phyloP scores from a whole-genome alignment of 192 early-diverging fungal genomes.

The Gonapodya prolifera region DNA sequence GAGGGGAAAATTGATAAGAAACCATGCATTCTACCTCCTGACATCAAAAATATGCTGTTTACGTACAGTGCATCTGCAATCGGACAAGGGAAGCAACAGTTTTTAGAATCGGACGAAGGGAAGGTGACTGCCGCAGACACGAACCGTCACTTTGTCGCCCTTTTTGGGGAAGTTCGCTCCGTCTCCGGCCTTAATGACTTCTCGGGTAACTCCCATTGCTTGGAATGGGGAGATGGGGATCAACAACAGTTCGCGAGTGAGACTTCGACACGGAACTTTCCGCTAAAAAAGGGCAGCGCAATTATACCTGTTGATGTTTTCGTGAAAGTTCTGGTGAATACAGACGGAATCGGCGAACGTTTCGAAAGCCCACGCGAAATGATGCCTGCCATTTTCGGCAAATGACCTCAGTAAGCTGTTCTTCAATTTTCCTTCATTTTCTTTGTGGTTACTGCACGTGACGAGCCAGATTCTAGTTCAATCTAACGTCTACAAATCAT shows the following conservation, averaged over 20 bases:
- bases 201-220: background rate
- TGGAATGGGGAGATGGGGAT: background rate
- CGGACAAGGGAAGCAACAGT: background rate
- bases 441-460: too few species aligned
- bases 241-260: too few species aligned
- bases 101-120: background rate
- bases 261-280: too few species aligned
- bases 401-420: too few species aligned
- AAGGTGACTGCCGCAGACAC: background rate
- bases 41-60: slow-evolving; percentile 22
- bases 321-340: background rate
- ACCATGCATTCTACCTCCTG: background rate
- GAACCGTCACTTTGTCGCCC: slow-evolving; percentile 49
- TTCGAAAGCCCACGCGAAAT: too few species aligned
- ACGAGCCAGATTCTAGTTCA: too few species aligned
- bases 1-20: background rate
- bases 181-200: slow-evolving; percentile 23
- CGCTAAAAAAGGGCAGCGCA: too few species aligned
- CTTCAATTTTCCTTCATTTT: too few species aligned
- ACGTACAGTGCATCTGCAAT: slow-evolving; percentile 14
- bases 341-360: too few species aligned
- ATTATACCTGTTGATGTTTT: background rate
- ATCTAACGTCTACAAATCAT: too few species aligned
- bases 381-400: too few species aligned
- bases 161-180: slow-evolving; percentile 38